These are phyloP conservation scores for Rugonectria rugulosa DNA, from an alignment of 2,329 filamentous ascomycete species.

Conservation along the genomic window DNA sequence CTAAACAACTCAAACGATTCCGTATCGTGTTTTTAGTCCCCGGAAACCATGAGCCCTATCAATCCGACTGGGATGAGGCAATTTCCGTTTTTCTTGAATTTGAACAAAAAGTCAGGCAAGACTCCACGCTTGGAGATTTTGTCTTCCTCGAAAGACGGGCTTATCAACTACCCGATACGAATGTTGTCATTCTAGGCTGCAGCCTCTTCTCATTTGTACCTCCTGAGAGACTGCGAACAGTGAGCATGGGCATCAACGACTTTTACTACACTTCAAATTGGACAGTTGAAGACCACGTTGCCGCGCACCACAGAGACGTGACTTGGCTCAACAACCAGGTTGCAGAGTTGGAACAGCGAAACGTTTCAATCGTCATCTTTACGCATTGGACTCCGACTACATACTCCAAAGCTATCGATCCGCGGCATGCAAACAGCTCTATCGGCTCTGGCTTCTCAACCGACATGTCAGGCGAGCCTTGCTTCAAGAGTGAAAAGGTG, in stretches of 20 bases:
- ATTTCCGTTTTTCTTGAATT: conserved; percentile 42
- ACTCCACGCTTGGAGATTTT: conserved; percentile 46
- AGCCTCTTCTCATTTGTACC: conserved; percentile 59
- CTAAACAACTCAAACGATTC: conserved; percentile 56
- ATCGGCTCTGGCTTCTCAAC: conserved; percentile 48
- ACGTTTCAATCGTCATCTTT: conserved; percentile 45
- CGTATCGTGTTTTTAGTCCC: conserved; percentile 58
- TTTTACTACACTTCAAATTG: conserved; percentile 57
- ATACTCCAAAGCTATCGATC: conserved; percentile 44
- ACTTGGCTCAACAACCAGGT: conserved; percentile 53
- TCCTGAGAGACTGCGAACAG: conserved; percentile 42
- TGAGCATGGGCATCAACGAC: conserved; percentile 57
- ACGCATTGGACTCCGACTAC: conserved; percentile 53
- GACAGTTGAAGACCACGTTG: conserved; percentile 47
- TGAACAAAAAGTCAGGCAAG: conserved; percentile 35
- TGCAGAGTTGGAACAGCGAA: conserved; percentile 32
- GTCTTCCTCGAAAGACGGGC: conserved; percentile 47
- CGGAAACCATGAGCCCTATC: conserved; percentile 66
- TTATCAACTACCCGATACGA: conserved; percentile 35
- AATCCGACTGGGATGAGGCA: conserved; percentile 46
- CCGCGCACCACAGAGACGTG: conserved; percentile 48
- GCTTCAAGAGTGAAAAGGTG: conserved; percentile 46
- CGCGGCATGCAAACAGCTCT: conserved; percentile 41
- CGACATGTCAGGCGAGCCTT: conserved; percentile 46
- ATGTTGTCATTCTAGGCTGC: conserved; percentile 45